Conservation (phyloP, 1,284 basidiomycete genomes). For the Amylostereum areolatum region DNA sequence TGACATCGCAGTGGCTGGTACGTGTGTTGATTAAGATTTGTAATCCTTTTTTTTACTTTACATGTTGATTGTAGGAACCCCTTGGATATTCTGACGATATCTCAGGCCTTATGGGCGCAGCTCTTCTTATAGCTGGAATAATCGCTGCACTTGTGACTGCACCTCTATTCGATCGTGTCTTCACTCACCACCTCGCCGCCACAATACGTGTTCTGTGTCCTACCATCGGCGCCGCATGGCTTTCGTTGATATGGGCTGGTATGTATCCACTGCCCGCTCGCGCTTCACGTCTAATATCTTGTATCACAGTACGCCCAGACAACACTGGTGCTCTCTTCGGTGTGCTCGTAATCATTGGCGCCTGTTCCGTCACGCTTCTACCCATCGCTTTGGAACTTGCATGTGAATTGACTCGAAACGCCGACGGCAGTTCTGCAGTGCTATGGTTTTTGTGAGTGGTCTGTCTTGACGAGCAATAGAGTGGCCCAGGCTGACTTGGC, state of each 20-base stretch:
- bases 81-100: constrained; percentile 60
- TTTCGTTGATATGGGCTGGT: constrained; percentile 76
- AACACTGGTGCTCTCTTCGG: constrained; percentile 56
- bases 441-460: constrained; percentile 61
- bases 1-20: constrained; percentile 65
- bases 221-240: constrained; percentile 53
- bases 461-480: too few species aligned
- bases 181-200: constrained; percentile 62
- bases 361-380: constrained; percentile 58
- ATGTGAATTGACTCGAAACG: constrained; percentile 70
- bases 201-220: constrained; percentile 58
- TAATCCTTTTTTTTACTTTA: background rate
- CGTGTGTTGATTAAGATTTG: constrained; percentile 15
- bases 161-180: constrained; percentile 72
- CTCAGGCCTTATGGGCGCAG: constrained; percentile 65
- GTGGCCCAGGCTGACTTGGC: background rate
- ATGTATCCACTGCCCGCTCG: constrained; percentile 14
- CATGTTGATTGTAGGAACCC: constrained; percentile 44
- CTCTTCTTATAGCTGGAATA: constrained; percentile 63
- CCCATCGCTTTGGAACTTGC: constrained; percentile 71
- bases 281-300: background rate
- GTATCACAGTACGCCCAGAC: constrained; percentile 44
- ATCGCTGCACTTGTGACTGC: constrained; percentile 58
- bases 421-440: constrained; percentile 67
- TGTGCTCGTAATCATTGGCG: constrained; percentile 62